Evolutionary conservation across 1,284 basidiomycete genomes (phyloP), one percentile per base, ranked within the genome.

Genomic region (Trametes hirsuta): DNA sequence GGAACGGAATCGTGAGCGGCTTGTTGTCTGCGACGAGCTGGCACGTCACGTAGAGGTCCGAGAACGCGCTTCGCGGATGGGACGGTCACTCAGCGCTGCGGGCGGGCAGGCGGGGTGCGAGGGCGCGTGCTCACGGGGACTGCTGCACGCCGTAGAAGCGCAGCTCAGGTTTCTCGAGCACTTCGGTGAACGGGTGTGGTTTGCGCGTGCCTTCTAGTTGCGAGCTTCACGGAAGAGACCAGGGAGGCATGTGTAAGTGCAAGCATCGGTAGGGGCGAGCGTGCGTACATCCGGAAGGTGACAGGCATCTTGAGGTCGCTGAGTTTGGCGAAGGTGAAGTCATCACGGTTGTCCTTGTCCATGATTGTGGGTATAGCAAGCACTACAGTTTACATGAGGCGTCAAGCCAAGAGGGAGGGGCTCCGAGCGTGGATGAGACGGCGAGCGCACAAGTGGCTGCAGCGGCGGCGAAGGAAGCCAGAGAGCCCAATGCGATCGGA

Each of bases 1-100:
- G 87, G 69, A 93, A 93, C 0, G 94, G 91, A 25, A 96, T 90
- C 0, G 94, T 95, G 41, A 97, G 79, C 0, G 94, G 93, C 72
- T 96, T 95, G 75, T 97, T 97, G 74, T 97, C 94, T 5, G 95
- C 91, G 64, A 93, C 85, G 12, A 99, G 86, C 70, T 97, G 93
- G 68, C 93, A 92, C 11, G 91, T 93, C 49, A 98, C 90, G 74
- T 94, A 96, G 59, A 98, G 84, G 76, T 98, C 96, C 68, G 95
- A 93, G 66, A 91, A 83, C 5, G 83, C 85, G 62, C 90, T 94
- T 80, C 66, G 73, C 62, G 30, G 4, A 8, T 30, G 30, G 30
- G 68, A 63, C 58, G 64, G 55, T 63, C 42, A 58, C 62, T 67
- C 61, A 67, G 58, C 55, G 55, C 64, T 55, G 59, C 47, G 34